Evolutionary conservation across 345 rosid genomes (phyloP).

Genomic region (Syzygium oleosum): DNA sequence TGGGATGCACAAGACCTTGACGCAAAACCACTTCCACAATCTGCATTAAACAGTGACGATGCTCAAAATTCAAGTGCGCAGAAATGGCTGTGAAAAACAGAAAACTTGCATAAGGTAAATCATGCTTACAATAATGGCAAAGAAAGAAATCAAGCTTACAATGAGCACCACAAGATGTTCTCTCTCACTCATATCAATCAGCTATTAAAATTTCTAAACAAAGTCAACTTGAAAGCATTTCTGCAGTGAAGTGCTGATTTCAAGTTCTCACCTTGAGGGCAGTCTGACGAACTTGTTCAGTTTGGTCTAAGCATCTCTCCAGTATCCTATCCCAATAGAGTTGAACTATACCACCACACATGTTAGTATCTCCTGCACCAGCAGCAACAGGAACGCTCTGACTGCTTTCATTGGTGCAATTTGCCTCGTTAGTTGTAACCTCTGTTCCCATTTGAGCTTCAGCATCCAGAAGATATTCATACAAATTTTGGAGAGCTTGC

Average conservation of each 20-base stretch:
- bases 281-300: conserved; percentile 85
- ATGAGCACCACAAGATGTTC: not conserved
- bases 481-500: conserved; percentile 88
- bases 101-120: not conserved
- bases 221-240: not conserved
- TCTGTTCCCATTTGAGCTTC: conserved; percentile 88
- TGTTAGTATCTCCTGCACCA: conserved; percentile 98
- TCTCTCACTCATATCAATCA: not conserved
- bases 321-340: conserved; percentile 88
- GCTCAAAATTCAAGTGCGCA: not conserved
- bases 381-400: conserved; percentile 92
- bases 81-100: not conserved
- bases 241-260: not conserved
- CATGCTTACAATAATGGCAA: not conserved
- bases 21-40: conserved; percentile 96
- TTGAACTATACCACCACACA: conserved; percentile 98
- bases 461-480: conserved; percentile 92
- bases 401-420: conserved; percentile 41
- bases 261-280: conserved; percentile 69
- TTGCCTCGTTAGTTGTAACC: conserved; percentile 23
- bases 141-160: not conserved
- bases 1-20: conserved; percentile 99
- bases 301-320: conserved; percentile 74
- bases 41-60: conserved; percentile 29
- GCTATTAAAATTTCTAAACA: not conserved